Conservation (phyloP, 192 early-diverging fungal species). For the Pilobolus umbonatus region DNA sequence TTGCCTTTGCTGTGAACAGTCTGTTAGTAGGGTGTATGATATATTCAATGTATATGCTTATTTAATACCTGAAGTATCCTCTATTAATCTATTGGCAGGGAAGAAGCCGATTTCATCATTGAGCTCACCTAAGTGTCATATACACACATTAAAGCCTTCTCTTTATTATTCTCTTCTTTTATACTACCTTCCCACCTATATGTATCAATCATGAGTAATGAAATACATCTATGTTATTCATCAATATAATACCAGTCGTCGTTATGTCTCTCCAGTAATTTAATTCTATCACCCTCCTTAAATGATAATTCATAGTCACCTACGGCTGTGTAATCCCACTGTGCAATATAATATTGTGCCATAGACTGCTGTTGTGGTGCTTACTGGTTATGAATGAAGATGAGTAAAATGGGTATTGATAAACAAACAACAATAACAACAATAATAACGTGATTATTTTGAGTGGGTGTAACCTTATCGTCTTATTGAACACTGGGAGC, state of each 20-base stretch:
- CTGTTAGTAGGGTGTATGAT: too few species aligned
- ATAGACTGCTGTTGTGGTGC: too few species aligned
- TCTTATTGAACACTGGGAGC: too few species aligned
- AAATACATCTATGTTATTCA: background rate
- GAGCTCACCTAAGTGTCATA: constrained; percentile 21
- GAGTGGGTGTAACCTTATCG: too few species aligned
- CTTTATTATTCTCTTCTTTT: background rate
- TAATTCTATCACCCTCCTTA: constrained; percentile 31
- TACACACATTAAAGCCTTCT: background rate
- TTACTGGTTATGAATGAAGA: too few species aligned
- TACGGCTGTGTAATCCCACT: constrained; percentile 35
- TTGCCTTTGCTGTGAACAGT: too few species aligned
- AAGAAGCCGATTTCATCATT: constrained; percentile 36
- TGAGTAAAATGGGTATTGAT: too few species aligned
- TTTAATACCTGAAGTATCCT: too few species aligned
- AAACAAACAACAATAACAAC: too few species aligned
- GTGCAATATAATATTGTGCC: constrained; percentile 28
- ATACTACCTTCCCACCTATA: constrained; percentile 26
- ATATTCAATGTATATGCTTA: too few species aligned
- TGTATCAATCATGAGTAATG: too few species aligned
- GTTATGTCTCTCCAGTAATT: constrained; percentile 33
- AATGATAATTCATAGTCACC: constrained; percentile 35
- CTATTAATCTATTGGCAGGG: constrained; percentile 34
- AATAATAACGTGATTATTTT: too few species aligned
- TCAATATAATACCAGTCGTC: constrained; percentile 31